Conservation (phyloP, 495 filamentous ascomycete genomes). For the Penicillium nucicola region DNA sequence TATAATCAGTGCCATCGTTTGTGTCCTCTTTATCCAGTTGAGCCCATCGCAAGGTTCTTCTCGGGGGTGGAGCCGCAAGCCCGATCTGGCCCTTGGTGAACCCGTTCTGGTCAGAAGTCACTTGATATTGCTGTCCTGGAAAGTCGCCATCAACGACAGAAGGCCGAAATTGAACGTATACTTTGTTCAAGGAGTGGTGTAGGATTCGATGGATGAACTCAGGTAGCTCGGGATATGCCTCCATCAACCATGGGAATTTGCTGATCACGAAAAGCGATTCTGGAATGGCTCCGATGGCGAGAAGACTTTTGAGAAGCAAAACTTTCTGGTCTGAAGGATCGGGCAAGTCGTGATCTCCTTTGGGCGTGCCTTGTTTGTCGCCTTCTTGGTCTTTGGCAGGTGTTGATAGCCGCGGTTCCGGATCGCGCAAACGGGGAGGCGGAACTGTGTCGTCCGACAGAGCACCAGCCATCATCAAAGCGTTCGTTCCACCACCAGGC, state of each 20-base stretch:
- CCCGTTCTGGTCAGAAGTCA: slow-evolving; percentile 59
- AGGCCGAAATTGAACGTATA: slow-evolving; percentile 57
- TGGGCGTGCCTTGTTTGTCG: slow-evolving; percentile 43
- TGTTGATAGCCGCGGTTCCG: slow-evolving; percentile 39
- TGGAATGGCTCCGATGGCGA: slow-evolving; percentile 88
- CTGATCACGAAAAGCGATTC: slow-evolving; percentile 92
- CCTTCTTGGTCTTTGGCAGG: slow-evolving; percentile 51
- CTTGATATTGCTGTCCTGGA: slow-evolving; percentile 45
- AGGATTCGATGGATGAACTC: slow-evolving; percentile 81
- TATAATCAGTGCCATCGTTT: slow-evolving; percentile 69
- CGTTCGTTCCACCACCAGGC: slow-evolving; percentile 69
- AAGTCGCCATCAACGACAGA: slow-evolving; percentile 35
- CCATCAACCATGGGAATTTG: slow-evolving; percentile 85
- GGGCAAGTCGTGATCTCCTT: slow-evolving; percentile 59
- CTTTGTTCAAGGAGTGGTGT: slow-evolving; percentile 69
- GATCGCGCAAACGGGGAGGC: slow-evolving; percentile 40
- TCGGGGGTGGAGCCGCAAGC: slow-evolving; percentile 49
- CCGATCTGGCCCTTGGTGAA: slow-evolving; percentile 64
- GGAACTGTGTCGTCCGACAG: slow-evolving; percentile 78
- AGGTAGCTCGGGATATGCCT: slow-evolving; percentile 73
- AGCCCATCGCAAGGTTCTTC: slow-evolving; percentile 72
- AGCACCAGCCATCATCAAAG: slow-evolving; percentile 84
- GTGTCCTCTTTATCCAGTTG: slow-evolving; percentile 71
- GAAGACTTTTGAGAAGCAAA: slow-evolving; percentile 73
- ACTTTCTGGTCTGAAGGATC: slow-evolving; percentile 91